Evolutionary conservation across 257 asterid genomes (phyloP).

Genomic region (Salvia miltiorrhiza): DNA sequence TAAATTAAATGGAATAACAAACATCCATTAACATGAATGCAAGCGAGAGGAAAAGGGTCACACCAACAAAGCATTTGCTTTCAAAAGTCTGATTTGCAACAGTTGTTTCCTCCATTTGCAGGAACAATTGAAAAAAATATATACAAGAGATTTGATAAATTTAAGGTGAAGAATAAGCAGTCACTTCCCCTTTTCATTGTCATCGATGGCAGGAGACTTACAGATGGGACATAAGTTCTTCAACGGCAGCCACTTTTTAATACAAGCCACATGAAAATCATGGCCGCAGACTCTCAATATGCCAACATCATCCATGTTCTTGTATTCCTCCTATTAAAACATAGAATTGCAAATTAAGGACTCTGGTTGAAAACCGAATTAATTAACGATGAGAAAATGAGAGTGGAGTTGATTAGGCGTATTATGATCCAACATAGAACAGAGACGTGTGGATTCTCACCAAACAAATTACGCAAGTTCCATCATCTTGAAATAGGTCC

Average conservation of each 20-base stretch:
- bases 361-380: too few relatives aligned
- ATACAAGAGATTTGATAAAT: conserved; percentile 34
- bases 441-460: conserved; percentile 33
- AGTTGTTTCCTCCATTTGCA: conserved; percentile 24
- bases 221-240: conserved; percentile 73
- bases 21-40: too few relatives aligned
- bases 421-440: neutral
- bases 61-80: conserved; percentile 14
- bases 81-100: conserved; percentile 9
- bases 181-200: conserved; percentile 32
- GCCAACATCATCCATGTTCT: conserved; percentile 58
- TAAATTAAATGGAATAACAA: too few relatives aligned
- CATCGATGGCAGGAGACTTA: conserved; percentile 54
- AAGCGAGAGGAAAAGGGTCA: neutral
- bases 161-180: neutral
- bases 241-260: conserved; percentile 67
- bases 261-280: conserved; percentile 66
- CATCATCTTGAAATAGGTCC: conserved; percentile 52
- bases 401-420: neutral
- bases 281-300: conserved; percentile 55
- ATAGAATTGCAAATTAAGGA: neutral
- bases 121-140: conserved; percentile 30
- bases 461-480: conserved; percentile 72
- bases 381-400: neutral
- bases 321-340: conserved; percentile 61